These are phyloP conservation scores for Aspergillus affinis DNA, from an alignment of 495 filamentous ascomycete genomes.

Conservation along the genomic window DNA sequence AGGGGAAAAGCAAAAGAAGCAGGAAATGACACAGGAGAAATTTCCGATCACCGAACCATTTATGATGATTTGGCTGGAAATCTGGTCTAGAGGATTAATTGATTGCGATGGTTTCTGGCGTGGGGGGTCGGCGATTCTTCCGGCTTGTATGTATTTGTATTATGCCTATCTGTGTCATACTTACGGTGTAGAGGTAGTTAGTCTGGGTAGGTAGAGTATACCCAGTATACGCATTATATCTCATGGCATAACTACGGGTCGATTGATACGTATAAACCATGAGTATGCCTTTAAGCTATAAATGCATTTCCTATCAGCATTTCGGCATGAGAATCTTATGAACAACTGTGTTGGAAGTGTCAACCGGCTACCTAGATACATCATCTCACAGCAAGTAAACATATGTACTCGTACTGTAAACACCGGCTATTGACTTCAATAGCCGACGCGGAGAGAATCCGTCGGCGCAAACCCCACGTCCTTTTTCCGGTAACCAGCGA, in stretches of 20 bases:
- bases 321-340: too few relatives aligned
- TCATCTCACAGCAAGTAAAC: too few relatives aligned
- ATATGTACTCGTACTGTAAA: slow-evolving; percentile 1
- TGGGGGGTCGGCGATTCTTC: neutral
- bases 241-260: too few relatives aligned
- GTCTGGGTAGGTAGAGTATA: too few relatives aligned
- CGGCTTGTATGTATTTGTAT: neutral
- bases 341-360: neutral
- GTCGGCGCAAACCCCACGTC: slow-evolving; percentile 22
- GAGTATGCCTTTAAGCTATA: too few relatives aligned
- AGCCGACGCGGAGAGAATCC: slow-evolving; percentile 39
- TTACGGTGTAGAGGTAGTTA: too few relatives aligned
- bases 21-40: neutral
- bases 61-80: neutral
- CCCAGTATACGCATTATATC: too few relatives aligned
- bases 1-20: neutral
- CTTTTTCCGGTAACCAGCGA: slow-evolving; percentile 1
- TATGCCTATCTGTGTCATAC: too few relatives aligned
- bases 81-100: neutral
- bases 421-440: slow-evolving; percentile 40
- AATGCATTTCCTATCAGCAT: too few relatives aligned
- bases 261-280: too few relatives aligned
- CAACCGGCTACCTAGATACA: neutral
- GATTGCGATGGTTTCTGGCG: neutral
- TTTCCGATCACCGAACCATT: neutral